These are phyloP conservation scores for Candida gigantensis DNA, from an alignment of 1,139 yeast genomes.

Conservation along the genomic window DNA sequence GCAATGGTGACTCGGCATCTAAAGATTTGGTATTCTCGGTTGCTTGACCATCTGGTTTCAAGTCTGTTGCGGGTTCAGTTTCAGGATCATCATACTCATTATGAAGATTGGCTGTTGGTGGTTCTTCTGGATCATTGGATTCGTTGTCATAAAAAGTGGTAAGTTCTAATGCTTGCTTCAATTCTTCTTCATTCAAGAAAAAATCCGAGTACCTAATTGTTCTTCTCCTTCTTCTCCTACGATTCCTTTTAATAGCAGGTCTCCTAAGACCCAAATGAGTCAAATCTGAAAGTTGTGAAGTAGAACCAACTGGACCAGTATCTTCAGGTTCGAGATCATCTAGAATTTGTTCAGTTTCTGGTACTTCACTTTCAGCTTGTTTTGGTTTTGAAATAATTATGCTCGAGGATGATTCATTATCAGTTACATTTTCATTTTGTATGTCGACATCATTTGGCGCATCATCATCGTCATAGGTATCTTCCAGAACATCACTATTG, in stretches of 20 bases:
- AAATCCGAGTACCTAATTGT: not conserved
- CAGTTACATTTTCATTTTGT: too few relatives aligned
- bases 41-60: too few relatives aligned
- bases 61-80: too few relatives aligned
- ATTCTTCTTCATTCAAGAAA: conserved; percentile 1
- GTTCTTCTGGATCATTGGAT: not conserved
- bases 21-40: too few relatives aligned
- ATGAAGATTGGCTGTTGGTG: not conserved
- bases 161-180: conserved; percentile 3
- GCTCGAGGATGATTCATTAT: not conserved
- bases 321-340: too few relatives aligned
- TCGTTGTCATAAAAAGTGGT: not conserved
- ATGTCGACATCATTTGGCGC: too few relatives aligned
- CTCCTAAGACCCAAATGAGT: not conserved
- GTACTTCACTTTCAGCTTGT: too few relatives aligned
- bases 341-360: too few relatives aligned
- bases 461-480: too few relatives aligned
- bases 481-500: too few relatives aligned
- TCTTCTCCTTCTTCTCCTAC: conserved; percentile 5
- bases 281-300: not conserved
- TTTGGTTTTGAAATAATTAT: not conserved
- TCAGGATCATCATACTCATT: not conserved
- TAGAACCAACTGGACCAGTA: not conserved
- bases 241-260: conserved; percentile 5
- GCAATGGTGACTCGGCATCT: too few relatives aligned